Conservation (phyloP, 306 rosid species). For the Lithocarpus polystachyus region DNA sequence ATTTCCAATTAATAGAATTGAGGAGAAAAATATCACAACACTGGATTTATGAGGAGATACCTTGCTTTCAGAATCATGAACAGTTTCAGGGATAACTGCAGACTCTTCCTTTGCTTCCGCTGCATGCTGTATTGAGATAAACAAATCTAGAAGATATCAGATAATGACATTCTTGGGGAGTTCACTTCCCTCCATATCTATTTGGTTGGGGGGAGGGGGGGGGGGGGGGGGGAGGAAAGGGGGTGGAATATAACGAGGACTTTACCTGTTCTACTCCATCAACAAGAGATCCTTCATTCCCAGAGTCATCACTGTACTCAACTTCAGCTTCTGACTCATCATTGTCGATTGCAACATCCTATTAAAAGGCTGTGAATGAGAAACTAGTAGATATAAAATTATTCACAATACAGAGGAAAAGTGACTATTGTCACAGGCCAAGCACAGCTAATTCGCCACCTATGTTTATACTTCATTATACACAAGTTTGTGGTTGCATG, state of each 20-base stretch:
- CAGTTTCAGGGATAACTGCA: constrained; percentile 44
- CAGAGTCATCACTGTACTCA: constrained; percentile 36
- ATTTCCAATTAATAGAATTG: background rate
- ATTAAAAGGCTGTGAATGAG: constrained; percentile 33
- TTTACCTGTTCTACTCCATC: constrained; percentile 55
- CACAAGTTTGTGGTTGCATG: constrained; percentile 5
- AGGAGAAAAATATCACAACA: constrained; percentile 29
- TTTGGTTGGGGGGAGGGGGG: constrained; percentile 9
- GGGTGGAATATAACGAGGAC: constrained; percentile 11
- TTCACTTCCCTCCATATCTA: constrained; percentile 15
- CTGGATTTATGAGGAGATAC: constrained; percentile 46
- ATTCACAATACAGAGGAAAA: background rate
- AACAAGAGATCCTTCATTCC: constrained; percentile 31
- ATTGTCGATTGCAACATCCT: constrained; percentile 44
- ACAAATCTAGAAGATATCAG: background rate
- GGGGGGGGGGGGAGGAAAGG: constrained; percentile 8
- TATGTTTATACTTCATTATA: background rate
- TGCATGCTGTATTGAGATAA: constrained; percentile 37
- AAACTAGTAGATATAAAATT: constrained; percentile 28
- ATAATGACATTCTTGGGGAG: background rate
- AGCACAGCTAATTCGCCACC: background rate
- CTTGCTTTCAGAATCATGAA: constrained; percentile 33
- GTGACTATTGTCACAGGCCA: constrained; percentile 1
- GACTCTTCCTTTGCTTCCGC: constrained; percentile 44
- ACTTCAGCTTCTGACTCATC: constrained; percentile 32